These are phyloP conservation scores for Cryptococcus sp. DNA, from an alignment of 1,284 basidiomycete species.

Conservation along the genomic window DNA sequence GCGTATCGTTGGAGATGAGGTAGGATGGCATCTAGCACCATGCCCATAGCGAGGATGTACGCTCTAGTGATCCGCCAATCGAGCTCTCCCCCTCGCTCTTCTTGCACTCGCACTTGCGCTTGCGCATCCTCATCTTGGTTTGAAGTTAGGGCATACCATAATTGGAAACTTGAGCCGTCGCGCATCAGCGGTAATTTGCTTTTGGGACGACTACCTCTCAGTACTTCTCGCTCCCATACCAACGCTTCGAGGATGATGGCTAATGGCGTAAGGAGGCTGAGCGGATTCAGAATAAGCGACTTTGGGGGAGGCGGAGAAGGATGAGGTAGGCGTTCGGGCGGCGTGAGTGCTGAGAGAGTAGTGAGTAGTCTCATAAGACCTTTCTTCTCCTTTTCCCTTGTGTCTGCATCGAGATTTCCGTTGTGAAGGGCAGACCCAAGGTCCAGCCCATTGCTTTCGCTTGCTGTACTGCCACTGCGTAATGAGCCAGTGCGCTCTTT, in stretches of 20 bases:
- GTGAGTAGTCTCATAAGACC: slow-evolving; percentile 13
- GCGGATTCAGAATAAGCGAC: slow-evolving; percentile 20
- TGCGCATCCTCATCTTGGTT: not conserved
- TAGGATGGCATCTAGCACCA: slow-evolving; percentile 18
- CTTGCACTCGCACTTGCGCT: no score
- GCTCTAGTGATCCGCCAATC: slow-evolving; percentile 27
- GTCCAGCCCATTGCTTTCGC: no score
- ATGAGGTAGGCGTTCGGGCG: slow-evolving; percentile 13
- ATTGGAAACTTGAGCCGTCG: slow-evolving; percentile 16
- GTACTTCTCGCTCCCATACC: slow-evolving; percentile 28
- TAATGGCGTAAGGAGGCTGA: slow-evolving; percentile 28
- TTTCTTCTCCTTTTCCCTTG: not conserved
- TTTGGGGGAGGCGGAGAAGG: slow-evolving; percentile 10
- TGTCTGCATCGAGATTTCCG: no score
- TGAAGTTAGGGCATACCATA: not conserved
- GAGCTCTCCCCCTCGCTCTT: slow-evolving; percentile 17
- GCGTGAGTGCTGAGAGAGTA: slow-evolving; percentile 22
- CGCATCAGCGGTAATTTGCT: slow-evolving; percentile 19
- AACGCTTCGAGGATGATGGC: slow-evolving; percentile 37
- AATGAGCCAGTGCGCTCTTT: no score
- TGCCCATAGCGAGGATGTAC: slow-evolving; percentile 29
- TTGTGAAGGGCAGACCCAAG: no score
- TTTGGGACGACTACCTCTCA: slow-evolving; percentile 8
- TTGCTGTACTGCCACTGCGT: no score
- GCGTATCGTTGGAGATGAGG: slow-evolving; percentile 14